Percentiles rank a stretch among this genome's conserved stretches.
Evolutionary conservation across 192 early-diverging fungal genomes (phyloP).

Genomic region (Cetraspora pellucida): DNA sequence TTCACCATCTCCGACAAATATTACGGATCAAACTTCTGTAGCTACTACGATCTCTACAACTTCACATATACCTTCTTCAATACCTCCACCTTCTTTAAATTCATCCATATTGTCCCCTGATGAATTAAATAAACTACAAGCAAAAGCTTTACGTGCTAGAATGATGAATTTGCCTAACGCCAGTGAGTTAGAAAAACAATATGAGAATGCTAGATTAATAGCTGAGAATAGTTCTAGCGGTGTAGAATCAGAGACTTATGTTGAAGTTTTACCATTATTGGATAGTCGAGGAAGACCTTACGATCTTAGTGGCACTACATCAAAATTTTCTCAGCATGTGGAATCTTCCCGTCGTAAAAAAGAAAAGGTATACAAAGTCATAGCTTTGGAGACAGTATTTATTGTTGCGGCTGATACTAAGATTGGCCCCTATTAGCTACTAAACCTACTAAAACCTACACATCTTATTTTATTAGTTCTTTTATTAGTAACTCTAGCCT

Average conservation of each 20-base stretch:
- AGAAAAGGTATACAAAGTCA: conserved; percentile 43
- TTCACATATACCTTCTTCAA: background rate
- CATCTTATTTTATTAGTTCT: too few relatives aligned
- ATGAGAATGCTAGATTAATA: conserved; percentile 60
- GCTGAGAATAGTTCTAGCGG: conserved; percentile 35
- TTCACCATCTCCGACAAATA: too few relatives aligned
- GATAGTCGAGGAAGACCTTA: conserved; percentile 62
- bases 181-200: conserved; percentile 69
- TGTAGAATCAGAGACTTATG: background rate
- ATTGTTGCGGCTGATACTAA: too few relatives aligned
- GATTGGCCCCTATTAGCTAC: too few relatives aligned
- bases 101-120: conserved; percentile 49
- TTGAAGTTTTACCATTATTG: conserved; percentile 52
- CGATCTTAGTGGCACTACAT: conserved; percentile 45
- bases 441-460: too few relatives aligned
- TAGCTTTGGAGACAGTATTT: conserved; percentile 25
- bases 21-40: background rate
- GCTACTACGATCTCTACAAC: background rate
- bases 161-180: conserved; percentile 67
- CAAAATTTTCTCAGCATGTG: conserved; percentile 26
- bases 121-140: conserved; percentile 85
- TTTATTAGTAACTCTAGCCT: too few relatives aligned
- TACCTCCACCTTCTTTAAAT: background rate
- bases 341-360: conserved; percentile 38
- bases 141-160: conserved; percentile 79